Percentiles rank a stretch among this genome's conserved stretches.
These are phyloP conservation scores for Pigoraptor vietnamica DNA, from an alignment of 78 protist species.

Conservation along the genomic window DNA sequence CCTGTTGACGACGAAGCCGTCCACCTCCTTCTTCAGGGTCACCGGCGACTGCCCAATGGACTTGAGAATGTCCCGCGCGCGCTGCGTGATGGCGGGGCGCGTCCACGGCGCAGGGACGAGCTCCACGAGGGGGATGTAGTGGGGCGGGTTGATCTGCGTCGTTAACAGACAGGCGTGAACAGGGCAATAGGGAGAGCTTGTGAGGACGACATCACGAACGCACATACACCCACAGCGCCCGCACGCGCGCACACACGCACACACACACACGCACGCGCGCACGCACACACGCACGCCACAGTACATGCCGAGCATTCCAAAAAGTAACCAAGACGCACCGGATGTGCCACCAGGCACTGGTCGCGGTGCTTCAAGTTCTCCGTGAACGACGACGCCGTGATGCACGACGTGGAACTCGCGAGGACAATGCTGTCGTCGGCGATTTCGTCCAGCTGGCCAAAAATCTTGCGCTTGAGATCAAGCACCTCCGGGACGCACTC, in stretches of 20 bases:
- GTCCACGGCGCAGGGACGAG: slow-evolving; percentile 8
- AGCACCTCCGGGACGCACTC: neutral
- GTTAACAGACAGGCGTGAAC: no score
- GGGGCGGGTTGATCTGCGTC: neutral
- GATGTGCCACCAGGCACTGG: neutral
- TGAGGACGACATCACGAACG: no score
- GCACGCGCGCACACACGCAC: no score
- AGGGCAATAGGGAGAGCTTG: no score
- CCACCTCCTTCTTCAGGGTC: neutral
- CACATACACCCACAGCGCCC: no score
- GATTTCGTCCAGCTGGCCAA: neutral
- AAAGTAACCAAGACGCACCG: no score
- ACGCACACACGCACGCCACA: no score
- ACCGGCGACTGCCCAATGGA: neutral
- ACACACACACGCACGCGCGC: no score
- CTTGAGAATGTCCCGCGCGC: neutral
- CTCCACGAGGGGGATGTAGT: slow-evolving; percentile 6
- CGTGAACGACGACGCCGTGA: neutral
- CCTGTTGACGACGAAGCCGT: slow-evolving; percentile 5
- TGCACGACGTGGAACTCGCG: neutral
- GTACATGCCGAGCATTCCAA: no score
- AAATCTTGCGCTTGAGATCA: neutral
- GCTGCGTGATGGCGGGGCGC: no score
- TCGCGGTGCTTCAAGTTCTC: neutral
- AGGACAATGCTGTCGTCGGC: neutral